Evolutionary conservation across 2,329 filamentous ascomycete species (phyloP), one percentile per base, ranked within the genome.

Genomic region (Colletotrichum tabaci): DNA sequence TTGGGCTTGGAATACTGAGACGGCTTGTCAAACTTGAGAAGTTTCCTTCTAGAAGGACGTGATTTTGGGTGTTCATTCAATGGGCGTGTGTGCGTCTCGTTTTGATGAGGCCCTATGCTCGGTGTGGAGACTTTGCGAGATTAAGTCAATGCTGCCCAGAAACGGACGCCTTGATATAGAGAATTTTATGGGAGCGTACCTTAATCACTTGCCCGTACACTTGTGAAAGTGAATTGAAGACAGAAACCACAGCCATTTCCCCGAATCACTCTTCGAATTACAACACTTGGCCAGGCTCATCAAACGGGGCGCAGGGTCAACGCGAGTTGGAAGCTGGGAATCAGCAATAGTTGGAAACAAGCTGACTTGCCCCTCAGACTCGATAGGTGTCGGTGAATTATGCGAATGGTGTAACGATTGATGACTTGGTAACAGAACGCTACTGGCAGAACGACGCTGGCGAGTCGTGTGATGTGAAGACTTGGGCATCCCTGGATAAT

Each of bases 131-230:
- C 69, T 63, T 53, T 55, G 40, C 65, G 60, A 71, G 69, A 71
- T 71, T 71, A 60, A 64, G 69, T 68, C 69, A 71, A 68, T 71
- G 69, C 65, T 57, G 55, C 65, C 65, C 56, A 56, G 4, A n/a
- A 42, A 42, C 6, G 35, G 40, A 35, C 53, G 38, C 26, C 30
- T 42, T 57, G 53, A 42, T 57, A 57, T 57, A 57, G 35, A 10
- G 18, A 56, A 57, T 3, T 35, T 35, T 13, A 4, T 23, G 13
- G n/a, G 12, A 15, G 53, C 4, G n/a, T n/a, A 21, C 7, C 35
- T 57, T 4, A 18, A 40, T 57, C 53, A 42, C 30, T 35, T 23
- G 8, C 1, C 35, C 13, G 21, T 21, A 15, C 1, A 10, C 2
- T 42, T 42, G 23, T 57, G 53, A 35, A 23, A 42, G 53, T 57